Evolutionary conservation across 306 rosid species (phyloP).

Genomic region (Ammopiptanthus mongolicus): DNA sequence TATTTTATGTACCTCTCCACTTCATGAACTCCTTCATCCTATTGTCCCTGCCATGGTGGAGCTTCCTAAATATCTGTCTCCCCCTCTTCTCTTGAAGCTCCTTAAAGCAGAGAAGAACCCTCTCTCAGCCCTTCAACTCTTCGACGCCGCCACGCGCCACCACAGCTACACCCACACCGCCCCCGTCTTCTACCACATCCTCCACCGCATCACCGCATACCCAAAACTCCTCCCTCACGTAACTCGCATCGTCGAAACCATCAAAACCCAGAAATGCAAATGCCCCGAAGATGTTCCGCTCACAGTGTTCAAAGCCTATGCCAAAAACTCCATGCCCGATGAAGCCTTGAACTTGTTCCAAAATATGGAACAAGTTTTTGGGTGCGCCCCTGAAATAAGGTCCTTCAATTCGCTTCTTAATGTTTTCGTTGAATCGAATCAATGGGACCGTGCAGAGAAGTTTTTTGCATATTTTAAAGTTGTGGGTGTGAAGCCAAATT

Average conservation of each 20-base stretch:
- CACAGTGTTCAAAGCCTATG: conserved; percentile 66
- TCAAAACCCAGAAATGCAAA: conserved; percentile 44
- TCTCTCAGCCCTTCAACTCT: conserved; percentile 59
- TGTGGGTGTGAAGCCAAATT: conserved; percentile 52
- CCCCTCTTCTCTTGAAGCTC: conserved; percentile 52
- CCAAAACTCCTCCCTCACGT: conserved; percentile 35
- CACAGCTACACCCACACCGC: conserved; percentile 48
- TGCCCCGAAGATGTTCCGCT: conserved; percentile 76
- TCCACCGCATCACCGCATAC: conserved; percentile 49
- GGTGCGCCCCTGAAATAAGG: conserved; percentile 59
- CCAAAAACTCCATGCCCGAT: conserved; percentile 71
- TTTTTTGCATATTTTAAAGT: conserved; percentile 55
- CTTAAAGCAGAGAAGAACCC: conserved; percentile 62
- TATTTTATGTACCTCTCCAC: too few species aligned
- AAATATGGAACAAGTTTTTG: conserved; percentile 62
- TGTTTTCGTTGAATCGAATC: conserved; percentile 59
- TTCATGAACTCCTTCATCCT: not conserved
- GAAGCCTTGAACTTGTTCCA: conserved; percentile 57
- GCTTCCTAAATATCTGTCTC: conserved; percentile 55
- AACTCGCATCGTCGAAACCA: conserved; percentile 40
- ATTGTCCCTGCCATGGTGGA: conserved; percentile 50
- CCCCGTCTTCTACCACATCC: conserved; percentile 61
- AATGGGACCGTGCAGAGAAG: conserved; percentile 65
- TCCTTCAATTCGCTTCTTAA: conserved; percentile 74
- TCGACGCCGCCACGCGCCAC: conserved; percentile 53